phyloP scores from a whole-genome alignment of 805 yeast species.

The Candida oleophila region DNA sequence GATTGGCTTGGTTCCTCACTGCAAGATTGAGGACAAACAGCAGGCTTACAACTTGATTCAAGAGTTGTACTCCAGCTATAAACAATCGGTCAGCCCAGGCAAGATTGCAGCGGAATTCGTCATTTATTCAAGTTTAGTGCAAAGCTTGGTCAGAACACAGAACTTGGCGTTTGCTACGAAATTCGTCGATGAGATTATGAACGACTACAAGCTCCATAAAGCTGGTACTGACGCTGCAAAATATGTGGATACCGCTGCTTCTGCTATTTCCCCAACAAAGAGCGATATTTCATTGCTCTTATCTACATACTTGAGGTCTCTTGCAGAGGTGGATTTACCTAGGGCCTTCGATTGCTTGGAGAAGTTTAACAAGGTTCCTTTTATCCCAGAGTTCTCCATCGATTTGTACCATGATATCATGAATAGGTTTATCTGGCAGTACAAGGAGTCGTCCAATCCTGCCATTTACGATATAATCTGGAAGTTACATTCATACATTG shows the following conservation, averaged over 20 bases:
- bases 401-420: constrained; percentile 31
- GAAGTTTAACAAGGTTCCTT: constrained; percentile 27
- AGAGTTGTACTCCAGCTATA: constrained; percentile 31
- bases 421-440: constrained; percentile 19
- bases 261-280: constrained; percentile 8
- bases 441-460: constrained; percentile 10
- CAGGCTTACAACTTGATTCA: constrained; percentile 26
- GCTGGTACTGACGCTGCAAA: neutral
- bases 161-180: constrained; percentile 52
- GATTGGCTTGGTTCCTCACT: neutral
- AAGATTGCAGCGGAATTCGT: constrained; percentile 39
- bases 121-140: constrained; percentile 52
- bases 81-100: constrained; percentile 16
- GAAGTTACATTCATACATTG: constrained; percentile 31
- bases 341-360: constrained; percentile 24
- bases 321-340: constrained; percentile 13
- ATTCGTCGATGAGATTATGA: constrained; percentile 54
- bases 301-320: constrained; percentile 42
- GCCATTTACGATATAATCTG: constrained; percentile 22
- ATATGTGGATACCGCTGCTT: no score
- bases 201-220: constrained; percentile 26
- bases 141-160: constrained; percentile 51
- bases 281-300: constrained; percentile 38
- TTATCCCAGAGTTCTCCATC: constrained; percentile 36
- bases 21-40: constrained; percentile 21